Conservation (phyloP, 2,329 filamentous ascomycete species). For the Trichophyton verrucosum region DNA sequence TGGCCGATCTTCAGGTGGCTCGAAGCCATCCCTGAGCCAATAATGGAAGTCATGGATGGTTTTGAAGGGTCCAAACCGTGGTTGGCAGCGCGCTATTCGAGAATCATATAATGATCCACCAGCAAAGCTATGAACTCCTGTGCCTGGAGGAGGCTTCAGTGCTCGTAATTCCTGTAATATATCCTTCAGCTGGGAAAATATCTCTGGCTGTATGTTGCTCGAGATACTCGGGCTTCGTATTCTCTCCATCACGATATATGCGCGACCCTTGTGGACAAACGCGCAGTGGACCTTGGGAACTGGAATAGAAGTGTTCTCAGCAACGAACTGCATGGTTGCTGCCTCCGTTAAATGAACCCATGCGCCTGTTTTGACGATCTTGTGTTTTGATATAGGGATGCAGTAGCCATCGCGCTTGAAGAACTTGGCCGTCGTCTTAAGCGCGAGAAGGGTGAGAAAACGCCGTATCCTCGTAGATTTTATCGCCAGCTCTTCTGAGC, state of each 20-base stretch:
- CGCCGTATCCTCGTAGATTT: not conserved
- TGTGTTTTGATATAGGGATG: not conserved
- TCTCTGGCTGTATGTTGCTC: no score
- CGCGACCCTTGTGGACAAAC: conserved; percentile 28
- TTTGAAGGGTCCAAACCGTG: conserved; percentile 24
- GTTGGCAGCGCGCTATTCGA: not conserved
- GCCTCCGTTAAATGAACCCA: conserved; percentile 28
- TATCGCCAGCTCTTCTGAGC: not conserved
- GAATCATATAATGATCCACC: not conserved
- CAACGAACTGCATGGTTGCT: conserved; percentile 31
- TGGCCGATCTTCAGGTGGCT: conserved; percentile 10
- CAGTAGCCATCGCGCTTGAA: not conserved
- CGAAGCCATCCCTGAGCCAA: conserved; percentile 19
- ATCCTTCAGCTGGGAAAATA: conserved; percentile 11
- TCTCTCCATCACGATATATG: conserved; percentile 38
- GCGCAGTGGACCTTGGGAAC: conserved; percentile 36
- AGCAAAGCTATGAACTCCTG: conserved; percentile 10
- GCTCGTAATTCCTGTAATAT: conserved; percentile 13
- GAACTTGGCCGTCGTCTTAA: conserved; percentile 1
- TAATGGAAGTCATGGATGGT: conserved; percentile 24
- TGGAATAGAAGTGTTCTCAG: conserved; percentile 33
- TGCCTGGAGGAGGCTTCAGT: conserved; percentile 7
- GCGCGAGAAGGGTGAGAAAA: not conserved
- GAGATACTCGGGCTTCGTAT: no score
- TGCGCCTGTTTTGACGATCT: conserved; percentile 23